Evolutionary conservation across 139 green algal species (phyloP), one percentile per base, ranked within the genome.

Genomic region (Chlamydomonas applanata): DNA sequence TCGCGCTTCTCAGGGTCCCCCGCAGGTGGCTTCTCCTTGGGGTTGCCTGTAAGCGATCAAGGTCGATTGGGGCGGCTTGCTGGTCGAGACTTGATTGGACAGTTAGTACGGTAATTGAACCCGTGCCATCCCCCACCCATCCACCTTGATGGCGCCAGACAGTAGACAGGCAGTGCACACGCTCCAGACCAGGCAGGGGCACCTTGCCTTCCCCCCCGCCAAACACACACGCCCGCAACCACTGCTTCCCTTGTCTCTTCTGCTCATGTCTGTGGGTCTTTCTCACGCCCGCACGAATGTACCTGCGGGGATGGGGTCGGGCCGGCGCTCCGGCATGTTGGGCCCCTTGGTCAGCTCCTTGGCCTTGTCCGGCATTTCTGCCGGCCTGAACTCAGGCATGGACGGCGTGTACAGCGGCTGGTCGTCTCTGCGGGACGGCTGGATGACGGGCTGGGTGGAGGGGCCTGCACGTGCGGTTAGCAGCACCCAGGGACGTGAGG

Each of bases 11-110:
- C 71, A 1, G 64, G 70, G 0, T 57, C n/a, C 1, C 71, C 74
- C 16, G 60, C 67, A n/a, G 68, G 30, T 19, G 83, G 83, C 68
- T 83, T 84, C 79, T 88, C 80, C 77, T 88, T 88, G 25, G 83
- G 83, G 49, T 82, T 88, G 11, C 79, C 79, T 36, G 73, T 17
- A 49, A n/a, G n/a, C n/a, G n/a, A n/a, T n/a, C n/a, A n/a, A n/a
- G n/a, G n/a, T n/a, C n/a, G n/a, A n/a, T n/a, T n/a, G n/a, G n/a
- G n/a, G n/a, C n/a, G n/a, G n/a, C n/a, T n/a, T n/a, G n/a, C n/a
- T n/a, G n/a, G n/a, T n/a, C n/a, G n/a, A n/a, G n/a, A n/a, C n/a
- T n/a, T n/a, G n/a, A n/a, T n/a, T n/a, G n/a, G n/a, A n/a, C n/a
- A n/a, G n/a, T n/a, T n/a, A n/a, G n/a, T n/a, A n/a, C n/a, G n/a